Evolutionary conservation across 495 filamentous ascomycete genomes (phyloP), one percentile per base, ranked within the genome.

Genomic region (Hypoxylon fragiforme): DNA sequence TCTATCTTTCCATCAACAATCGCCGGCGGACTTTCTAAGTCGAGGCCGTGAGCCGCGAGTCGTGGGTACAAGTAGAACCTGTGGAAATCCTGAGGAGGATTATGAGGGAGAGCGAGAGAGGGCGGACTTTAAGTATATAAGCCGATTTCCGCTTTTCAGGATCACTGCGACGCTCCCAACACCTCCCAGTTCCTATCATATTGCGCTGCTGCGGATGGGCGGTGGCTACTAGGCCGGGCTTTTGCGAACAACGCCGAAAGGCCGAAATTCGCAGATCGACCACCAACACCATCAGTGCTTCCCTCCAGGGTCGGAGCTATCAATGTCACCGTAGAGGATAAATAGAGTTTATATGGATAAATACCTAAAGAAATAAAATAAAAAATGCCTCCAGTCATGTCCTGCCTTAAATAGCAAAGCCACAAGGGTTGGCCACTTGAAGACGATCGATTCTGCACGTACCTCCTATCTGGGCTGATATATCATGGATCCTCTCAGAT

Each of bases 11-110:
- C n/a, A n/a, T n/a, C n/a, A n/a, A 8, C 36, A 57, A 57, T 54
- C 39, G 44, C 59, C 59, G 59, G 48, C 59, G 59, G 59, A 58
- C 47, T 62, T 62, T 62, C 18, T 19, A 24, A 38, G 20, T 46
- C 43, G 40, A 34, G 31, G 30, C 59, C 54, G 48, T 39, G n/a
- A 46, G 42, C 34, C 22, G 46, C 13, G 21, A 28, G n/a, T n/a
- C n/a, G n/a, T 31, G 35, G 45, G 30, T 16, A 32, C 18, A 15
- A 12, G 15, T 31, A 20, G 43, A 52, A 39, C 44, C 22, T 47
- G 13, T 22, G 20, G 24, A 32, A 7, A 13, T 12, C 7, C 12
- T 18, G 21, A 26, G 30, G 35, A 24, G 41, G 24, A 46, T n/a
- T n/a, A n/a, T n/a, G 38, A 38, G 38, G 22, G 45, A 12, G 19